These are phyloP conservation scores for Chenopodium quinoa DNA, from an alignment of 148 eudicot species.

Conservation along the genomic window DNA sequence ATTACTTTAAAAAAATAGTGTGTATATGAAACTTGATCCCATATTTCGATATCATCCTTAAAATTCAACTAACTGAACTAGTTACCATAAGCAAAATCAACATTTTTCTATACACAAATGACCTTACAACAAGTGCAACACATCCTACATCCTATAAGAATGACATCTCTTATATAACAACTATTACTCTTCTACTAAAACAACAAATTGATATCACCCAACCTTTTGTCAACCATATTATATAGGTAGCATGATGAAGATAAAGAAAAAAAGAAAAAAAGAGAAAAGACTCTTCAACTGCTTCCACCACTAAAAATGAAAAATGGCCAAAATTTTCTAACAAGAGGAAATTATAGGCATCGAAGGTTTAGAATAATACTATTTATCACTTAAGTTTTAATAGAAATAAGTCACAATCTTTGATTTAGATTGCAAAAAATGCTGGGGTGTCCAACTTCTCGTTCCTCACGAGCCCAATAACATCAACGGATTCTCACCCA, in stretches of 20 bases:
- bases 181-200: background rate
- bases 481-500: constrained; percentile 31
- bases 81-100: background rate
- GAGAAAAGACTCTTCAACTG: constrained; percentile 27
- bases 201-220: background rate
- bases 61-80: background rate
- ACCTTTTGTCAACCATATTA: constrained; percentile 2
- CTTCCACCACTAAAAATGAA: constrained; percentile 26
- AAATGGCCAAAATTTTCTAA: constrained; percentile 23
- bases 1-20: too few relatives aligned
- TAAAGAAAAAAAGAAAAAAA: constrained; percentile 7
- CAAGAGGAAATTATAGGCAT: constrained; percentile 14
- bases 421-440: constrained; percentile 7
- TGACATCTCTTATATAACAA: background rate
- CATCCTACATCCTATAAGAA: background rate
- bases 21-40: too few relatives aligned
- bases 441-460: constrained; percentile 17
- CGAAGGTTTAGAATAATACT: background rate
- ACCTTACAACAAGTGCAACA: background rate
- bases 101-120: background rate
- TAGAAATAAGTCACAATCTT: constrained; percentile 11
- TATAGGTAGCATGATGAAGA: constrained; percentile 11
- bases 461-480: constrained; percentile 35
- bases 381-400: background rate
- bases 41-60: background rate